Evolutionary conservation across 2,329 filamentous ascomycete species (phyloP).

Genomic region (Gaeumannomyces sp.): DNA sequence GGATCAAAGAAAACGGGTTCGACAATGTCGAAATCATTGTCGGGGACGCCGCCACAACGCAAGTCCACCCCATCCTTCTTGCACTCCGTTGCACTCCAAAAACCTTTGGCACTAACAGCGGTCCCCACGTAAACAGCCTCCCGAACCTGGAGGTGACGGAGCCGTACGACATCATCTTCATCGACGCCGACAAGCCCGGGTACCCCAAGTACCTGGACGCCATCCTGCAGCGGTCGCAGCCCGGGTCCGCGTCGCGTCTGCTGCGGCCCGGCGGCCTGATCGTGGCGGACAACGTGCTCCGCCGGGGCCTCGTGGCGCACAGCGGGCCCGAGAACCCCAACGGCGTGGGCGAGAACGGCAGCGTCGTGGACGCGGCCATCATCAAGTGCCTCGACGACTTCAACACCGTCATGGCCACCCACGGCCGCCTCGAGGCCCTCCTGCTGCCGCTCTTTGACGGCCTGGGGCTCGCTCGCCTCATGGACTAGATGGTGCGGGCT

Average conservation of each 20-base stretch:
- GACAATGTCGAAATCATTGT: slow-evolving; percentile 40
- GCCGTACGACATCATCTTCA: slow-evolving; percentile 48
- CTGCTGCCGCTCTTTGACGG: slow-evolving; percentile 34
- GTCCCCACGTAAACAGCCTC: slow-evolving; percentile 20
- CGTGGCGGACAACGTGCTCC: slow-evolving; percentile 49
- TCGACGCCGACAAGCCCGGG: slow-evolving; percentile 48
- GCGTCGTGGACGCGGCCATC: slow-evolving; percentile 15
- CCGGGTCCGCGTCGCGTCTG: slow-evolving; percentile 32
- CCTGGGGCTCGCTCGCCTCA: slow-evolving; percentile 24
- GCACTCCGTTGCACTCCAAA: background rate
- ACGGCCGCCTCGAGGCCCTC: slow-evolving; percentile 28
- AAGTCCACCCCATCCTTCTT: slow-evolving; percentile 17
- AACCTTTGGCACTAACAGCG: background rate
- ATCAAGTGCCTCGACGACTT: slow-evolving; percentile 23
- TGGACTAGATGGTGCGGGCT: slow-evolving; percentile 14
- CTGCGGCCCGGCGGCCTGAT: slow-evolving; percentile 44
- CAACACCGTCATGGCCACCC: slow-evolving; percentile 25
- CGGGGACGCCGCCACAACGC: slow-evolving; percentile 42
- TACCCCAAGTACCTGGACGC: slow-evolving; percentile 41
- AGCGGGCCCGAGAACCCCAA: slow-evolving; percentile 25
- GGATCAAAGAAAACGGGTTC: slow-evolving; percentile 32
- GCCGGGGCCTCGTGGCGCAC: slow-evolving; percentile 40
- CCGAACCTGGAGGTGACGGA: slow-evolving; percentile 26
- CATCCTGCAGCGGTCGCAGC: slow-evolving; percentile 37
- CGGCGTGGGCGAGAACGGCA: slow-evolving; percentile 11